These are phyloP conservation scores for Hypericum perforatum DNA, from an alignment of 345 rosid genomes.

Conservation along the genomic window DNA sequence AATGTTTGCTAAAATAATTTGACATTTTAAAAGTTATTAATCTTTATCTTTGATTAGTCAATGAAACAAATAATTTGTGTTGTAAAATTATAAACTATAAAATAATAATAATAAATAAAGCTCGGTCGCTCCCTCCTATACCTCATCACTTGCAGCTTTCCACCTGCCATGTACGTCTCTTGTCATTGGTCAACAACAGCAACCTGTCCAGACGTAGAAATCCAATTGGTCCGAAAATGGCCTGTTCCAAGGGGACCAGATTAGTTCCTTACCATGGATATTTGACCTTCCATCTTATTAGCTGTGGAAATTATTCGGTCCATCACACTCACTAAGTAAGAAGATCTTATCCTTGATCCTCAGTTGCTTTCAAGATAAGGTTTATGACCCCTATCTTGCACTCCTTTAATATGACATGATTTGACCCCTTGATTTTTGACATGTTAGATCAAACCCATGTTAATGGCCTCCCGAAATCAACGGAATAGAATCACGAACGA, in stretches of 20 bases:
- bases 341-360: slow-evolving; percentile 32
- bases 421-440: slow-evolving; percentile 19
- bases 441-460: too few relatives aligned
- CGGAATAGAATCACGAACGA: too few relatives aligned
- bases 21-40: too few relatives aligned
- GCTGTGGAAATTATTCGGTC: slow-evolving; percentile 18
- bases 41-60: too few relatives aligned
- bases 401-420: slow-evolving; percentile 40
- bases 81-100: too few relatives aligned
- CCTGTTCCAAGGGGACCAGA: slow-evolving; percentile 3
- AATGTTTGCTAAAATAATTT: too few relatives aligned
- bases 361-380: slow-evolving; percentile 28
- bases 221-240: too few relatives aligned
- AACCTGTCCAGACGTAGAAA: slow-evolving; percentile 5
- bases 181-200: not conserved
- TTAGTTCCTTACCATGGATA: not conserved
- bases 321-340: not conserved
- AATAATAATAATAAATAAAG: too few relatives aligned
- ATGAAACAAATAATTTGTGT: too few relatives aligned
- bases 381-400: slow-evolving; percentile 22
- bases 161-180: not conserved
- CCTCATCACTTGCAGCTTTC: too few relatives aligned
- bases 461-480: too few relatives aligned
- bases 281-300: slow-evolving; percentile 5
- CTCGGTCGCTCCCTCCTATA: too few relatives aligned